Base-by-base conservation (phyloP, 352 stramenopile species). In the Peronosclerospora sorghi region DNA sequence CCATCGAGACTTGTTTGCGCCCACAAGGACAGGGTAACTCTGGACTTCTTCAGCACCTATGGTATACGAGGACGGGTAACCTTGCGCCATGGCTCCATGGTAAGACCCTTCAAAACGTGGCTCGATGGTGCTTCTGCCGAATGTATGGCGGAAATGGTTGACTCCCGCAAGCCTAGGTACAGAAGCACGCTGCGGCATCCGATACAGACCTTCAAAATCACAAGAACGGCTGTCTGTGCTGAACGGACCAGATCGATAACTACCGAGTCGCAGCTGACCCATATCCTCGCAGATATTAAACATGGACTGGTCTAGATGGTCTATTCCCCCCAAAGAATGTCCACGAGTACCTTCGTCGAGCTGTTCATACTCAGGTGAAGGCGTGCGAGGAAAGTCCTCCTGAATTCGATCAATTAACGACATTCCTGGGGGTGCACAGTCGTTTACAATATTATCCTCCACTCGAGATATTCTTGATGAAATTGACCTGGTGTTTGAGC, bases 331-430 rank as follows among this genome's bases (percentile, higher is more conserved):
- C 34, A 63, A 60, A 3, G 45, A 50, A 30, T 45, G 44, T 40
- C 44, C 50, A 21, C 54, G 21, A 32, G 14, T 30, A 21, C 39
- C 47, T 4, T 56, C 51, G 4, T 55, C 52, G 7, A 68, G 54
- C 17, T 48, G 57, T 7, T 64, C 72, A 32, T 78, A 88, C 19
- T 80, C 68, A 0, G 63, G 73, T 1, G 72, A 83, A 39, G 78
- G 78, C 0, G 70, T 86, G 17, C 75, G 59, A 10, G 77, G 70
- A 20, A 90, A 88, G 36, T 88, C 77, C 48, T 86, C 74, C 65
- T 90, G 72, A 17, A 89, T 83, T 28, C 73, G 73, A 39, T 84
- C 75, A 26, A 88, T 70, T 19, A 86, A 56, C 0, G 75, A 74
- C 54, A 83, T 59, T 23, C 67, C 61, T 1, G 67, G 56, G 7